Base-by-base conservation (phyloP, 768 basidiomycete species). In the Rhodotorula babjevae region DNA sequence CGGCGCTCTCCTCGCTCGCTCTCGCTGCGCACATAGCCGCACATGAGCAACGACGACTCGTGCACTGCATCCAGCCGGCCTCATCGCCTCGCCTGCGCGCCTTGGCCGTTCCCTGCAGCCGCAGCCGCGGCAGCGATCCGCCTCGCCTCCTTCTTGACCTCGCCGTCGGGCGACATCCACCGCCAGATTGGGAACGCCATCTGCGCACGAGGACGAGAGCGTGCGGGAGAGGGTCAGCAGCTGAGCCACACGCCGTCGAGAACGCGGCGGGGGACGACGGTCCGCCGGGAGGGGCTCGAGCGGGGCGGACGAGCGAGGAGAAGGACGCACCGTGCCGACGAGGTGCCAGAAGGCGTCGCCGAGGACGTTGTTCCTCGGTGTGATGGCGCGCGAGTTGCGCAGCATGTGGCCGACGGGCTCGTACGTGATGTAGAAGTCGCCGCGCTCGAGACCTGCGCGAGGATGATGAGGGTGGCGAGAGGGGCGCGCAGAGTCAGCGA, bases 381-480 rank as follows among this genome's bases (percentile, higher is more conserved):
- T 82, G 42, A 85, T 81, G 0, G 89, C 91, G 29, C 89, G 87
- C 14, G 85, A 87, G 12, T 87, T 84, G 31, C 89, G 84, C 80
- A 94, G 89, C 29, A 92, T 72, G 63, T 84, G 81, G 7, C 87
- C 87, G 47, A 88, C 85, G 42, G 91, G 81, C 76, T 92, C 89
- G 33, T 85, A 86, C 0, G 89, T 87, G 68, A 93, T 92, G 71
- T 93, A 90, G 66, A 85, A 87, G 10, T 90, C 82, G 36, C 88
- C 88, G 31, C 83, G 85, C 76, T 87, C 84, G 19, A 94, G 84
- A 36, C 91, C 91, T 88, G 73, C 47, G 46, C 21, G 42, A 14
- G 6, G 42, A n/a, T n/a, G n/a, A n/a, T n/a, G 47, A 15, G 57
- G 6, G 29, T 5, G 29, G 49, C 12, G 7, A n/a, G 29, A 11